Base-by-base conservation (phyloP, 2,329 filamentous ascomycete species). In the Fusarium penzigii region DNA sequence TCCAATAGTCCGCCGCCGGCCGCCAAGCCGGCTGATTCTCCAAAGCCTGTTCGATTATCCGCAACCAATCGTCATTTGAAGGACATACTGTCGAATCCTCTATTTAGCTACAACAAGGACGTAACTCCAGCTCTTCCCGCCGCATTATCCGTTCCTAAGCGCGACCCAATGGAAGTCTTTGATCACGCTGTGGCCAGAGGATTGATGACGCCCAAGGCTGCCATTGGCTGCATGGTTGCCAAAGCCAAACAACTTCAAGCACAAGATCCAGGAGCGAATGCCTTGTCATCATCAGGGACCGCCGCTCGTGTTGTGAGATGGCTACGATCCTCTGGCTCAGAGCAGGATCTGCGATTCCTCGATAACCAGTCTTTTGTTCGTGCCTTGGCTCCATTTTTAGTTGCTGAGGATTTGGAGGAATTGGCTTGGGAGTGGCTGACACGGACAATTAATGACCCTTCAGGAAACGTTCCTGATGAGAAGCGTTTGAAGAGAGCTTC, bases 11-110 rank as follows among this genome's bases (percentile, higher is more conserved):
- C 42, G 34, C 52, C 52, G n/a, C 16, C 54, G 38, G 29, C 54
- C 48, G 46, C 62, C 42, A 62, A 59, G 45, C 32, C 54, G 40
- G 42, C 51, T 34, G 62, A 65, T 29, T 29, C 54, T 12, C 53
- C 45, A 20, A 46, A 55, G 17, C 59, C 56, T 32, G 42, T 55
- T 70, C 56, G 80, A 76, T 61, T 67, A 44, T 72, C 72, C 11
- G 70, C 71, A 29, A 65, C 71, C 5, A 70, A 62, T 53, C 74
- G 72, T 14, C 82, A 85, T 66, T 65, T 85, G n/a, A 77, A 75
- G 51, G 75, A 79, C 34, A 81, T 85, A 49, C 76, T 85, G 13
- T 74, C 77, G 45, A 84, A 84, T 52, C 82, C 82, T 1, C 70
- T 85, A 16, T 84, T 85, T 68, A 70, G 68, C 57, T 70, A 71